phyloP scores from a whole-genome alignment of 2,329 filamentous ascomycete genomes.

The Lachnellula cervina region DNA sequence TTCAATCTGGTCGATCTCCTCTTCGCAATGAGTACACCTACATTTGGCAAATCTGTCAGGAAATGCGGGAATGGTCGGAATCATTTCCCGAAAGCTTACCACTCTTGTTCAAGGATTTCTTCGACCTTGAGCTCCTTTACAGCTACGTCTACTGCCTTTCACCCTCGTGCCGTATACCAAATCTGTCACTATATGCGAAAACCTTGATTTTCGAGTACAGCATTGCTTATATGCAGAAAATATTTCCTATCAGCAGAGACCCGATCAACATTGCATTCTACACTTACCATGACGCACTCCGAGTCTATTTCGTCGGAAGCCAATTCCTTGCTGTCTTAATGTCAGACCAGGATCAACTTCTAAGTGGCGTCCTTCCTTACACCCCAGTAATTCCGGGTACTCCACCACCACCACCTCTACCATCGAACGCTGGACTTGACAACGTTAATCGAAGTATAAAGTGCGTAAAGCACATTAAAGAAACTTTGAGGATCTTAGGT shows the following conservation, averaged over 20 bases:
- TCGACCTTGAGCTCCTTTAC: slow-evolving; percentile 85
- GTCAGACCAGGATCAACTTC: slow-evolving; percentile 51
- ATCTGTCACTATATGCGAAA: slow-evolving; percentile 71
- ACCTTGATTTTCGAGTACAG: slow-evolving; percentile 81
- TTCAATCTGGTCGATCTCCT: slow-evolving; percentile 69
- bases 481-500: slow-evolving; percentile 52
- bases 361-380: slow-evolving; percentile 37
- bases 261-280: slow-evolving; percentile 61
- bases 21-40: slow-evolving; percentile 65
- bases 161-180: slow-evolving; percentile 68
- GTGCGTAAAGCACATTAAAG: slow-evolving; percentile 49
- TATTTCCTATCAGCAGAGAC: slow-evolving; percentile 62
- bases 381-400: slow-evolving; percentile 27
- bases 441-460: slow-evolving; percentile 52
- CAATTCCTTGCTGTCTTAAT: slow-evolving; percentile 59
- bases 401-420: slow-evolving; percentile 50
- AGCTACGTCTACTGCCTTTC: slow-evolving; percentile 87
- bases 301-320: slow-evolving; percentile 70
- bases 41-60: slow-evolving; percentile 69
- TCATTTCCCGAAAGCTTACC: slow-evolving; percentile 64
- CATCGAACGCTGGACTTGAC: slow-evolving; percentile 38
- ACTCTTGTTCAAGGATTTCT: slow-evolving; percentile 64
- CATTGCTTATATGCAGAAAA: slow-evolving; percentile 72
- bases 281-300: slow-evolving; percentile 82
- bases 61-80: slow-evolving; percentile 78